phyloP scores from a whole-genome alignment of 768 basidiomycete genomes.

The Goffeauzyma gilvescens region DNA sequence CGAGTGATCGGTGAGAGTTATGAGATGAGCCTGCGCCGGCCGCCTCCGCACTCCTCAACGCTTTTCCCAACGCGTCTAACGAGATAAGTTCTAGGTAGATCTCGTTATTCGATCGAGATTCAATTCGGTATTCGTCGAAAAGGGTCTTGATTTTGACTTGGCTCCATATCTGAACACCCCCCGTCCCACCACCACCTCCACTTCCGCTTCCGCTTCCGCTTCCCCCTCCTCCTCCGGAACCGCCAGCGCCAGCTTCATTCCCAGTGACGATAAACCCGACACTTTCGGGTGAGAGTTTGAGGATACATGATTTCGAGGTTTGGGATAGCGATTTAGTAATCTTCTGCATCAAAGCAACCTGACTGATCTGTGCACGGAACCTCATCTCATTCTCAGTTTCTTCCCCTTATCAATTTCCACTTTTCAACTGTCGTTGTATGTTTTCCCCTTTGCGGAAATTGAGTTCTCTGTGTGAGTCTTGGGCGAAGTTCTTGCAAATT shows the following conservation, averaged over 20 bases:
- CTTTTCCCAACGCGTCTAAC: conserved; percentile 25
- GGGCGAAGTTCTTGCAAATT: no score
- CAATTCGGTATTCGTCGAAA: conserved; percentile 26
- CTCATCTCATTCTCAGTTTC: conserved; percentile 22
- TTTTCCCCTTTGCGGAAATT: no score
- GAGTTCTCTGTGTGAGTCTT: no score
- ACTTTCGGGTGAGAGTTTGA: conserved; percentile 21
- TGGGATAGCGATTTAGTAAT: conserved; percentile 22
- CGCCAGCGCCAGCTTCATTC: no score
- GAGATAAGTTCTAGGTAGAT: conserved; percentile 26
- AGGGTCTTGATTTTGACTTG: conserved; percentile 26
- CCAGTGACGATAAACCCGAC: conserved; percentile 30
- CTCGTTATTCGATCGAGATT: conserved; percentile 26
- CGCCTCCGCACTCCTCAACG: conserved; percentile 23
- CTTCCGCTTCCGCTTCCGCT: no score
- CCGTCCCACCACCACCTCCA: no score
- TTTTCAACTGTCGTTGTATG: no score
- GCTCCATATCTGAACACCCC: conserved; percentile 32
- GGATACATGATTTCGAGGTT: conserved; percentile 20
- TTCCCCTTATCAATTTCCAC: no score
- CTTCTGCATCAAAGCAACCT: conserved; percentile 23
- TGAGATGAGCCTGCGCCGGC: conserved; percentile 15
- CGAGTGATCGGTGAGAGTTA: background rate
- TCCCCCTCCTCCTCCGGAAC: no score
- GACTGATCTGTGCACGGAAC: conserved; percentile 26